phyloP scores from a whole-genome alignment of 1,284 basidiomycete genomes.

The Cyathus olla region DNA sequence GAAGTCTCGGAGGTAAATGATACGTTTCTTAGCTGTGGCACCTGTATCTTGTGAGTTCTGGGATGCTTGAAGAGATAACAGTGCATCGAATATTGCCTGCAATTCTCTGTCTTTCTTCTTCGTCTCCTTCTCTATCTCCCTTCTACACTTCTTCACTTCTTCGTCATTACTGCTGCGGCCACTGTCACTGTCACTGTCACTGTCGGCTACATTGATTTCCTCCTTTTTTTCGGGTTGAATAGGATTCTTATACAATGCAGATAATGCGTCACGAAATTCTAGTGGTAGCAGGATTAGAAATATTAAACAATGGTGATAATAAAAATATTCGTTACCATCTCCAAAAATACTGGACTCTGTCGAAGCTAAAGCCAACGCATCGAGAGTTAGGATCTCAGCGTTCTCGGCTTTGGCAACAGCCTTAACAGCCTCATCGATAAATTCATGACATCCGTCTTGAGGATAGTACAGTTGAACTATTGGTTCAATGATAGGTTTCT shows the following conservation, averaged over 20 bases:
- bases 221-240: background rate
- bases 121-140: too few species aligned
- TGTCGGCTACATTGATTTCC: background rate
- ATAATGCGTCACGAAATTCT: background rate
- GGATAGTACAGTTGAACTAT: slow-evolving; percentile 3
- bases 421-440: slow-evolving; percentile 15
- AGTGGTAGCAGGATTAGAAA: background rate
- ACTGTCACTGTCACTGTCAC: background rate
- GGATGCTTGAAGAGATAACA: background rate
- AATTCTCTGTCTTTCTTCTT: background rate
- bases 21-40: slow-evolving; percentile 4
- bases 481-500: background rate
- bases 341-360: slow-evolving; percentile 13
- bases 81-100: background rate
- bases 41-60: background rate
- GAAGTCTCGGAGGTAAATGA: slow-evolving; percentile 14
- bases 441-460: slow-evolving; percentile 6
- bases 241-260: background rate
- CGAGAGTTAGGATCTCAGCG: slow-evolving; percentile 18
- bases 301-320: background rate
- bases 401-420: slow-evolving; percentile 4
- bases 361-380: slow-evolving; percentile 14
- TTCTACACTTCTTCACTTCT: too few species aligned
- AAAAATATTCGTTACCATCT: slow-evolving; percentile 5
- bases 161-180: background rate